These are phyloP conservation scores for Wickerhamomyces rabaulensis DNA, from an alignment of 805 yeast genomes.

Conservation along the genomic window DNA sequence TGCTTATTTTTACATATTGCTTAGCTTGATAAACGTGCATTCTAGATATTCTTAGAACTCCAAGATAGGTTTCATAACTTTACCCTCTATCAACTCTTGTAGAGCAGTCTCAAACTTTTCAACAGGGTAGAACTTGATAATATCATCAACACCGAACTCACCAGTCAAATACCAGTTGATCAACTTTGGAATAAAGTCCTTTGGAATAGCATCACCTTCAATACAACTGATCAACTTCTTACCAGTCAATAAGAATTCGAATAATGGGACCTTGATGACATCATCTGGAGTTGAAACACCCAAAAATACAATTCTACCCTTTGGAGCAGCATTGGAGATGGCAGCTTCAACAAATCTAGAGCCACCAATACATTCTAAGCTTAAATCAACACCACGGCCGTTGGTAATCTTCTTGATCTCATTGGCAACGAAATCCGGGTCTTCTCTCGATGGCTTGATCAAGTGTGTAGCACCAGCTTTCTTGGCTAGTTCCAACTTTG, in stretches of 20 bases:
- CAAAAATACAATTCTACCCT: not conserved
- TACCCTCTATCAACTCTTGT: not conserved
- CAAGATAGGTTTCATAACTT: not conserved
- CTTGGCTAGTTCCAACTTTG: constrained; percentile 58
- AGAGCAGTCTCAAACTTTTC: not conserved
- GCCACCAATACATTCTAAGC: constrained; percentile 9
- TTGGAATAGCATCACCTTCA: constrained; percentile 1
- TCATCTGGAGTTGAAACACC: not conserved
- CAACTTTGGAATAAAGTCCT: constrained; percentile 1
- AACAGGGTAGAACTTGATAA: not conserved
- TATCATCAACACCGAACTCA: not conserved
- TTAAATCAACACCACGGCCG: constrained; percentile 7
- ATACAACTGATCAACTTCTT: not conserved
- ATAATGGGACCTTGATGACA: not conserved
- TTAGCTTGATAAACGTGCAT: too few species aligned
- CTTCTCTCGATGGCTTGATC: constrained; percentile 23
- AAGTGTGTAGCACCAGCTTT: constrained; percentile 60
- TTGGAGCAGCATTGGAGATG: not conserved
- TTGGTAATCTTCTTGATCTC: constrained; percentile 7
- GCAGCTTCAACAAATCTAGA: constrained; percentile 2
- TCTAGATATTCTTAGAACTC: too few species aligned
- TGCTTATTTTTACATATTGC: too few species aligned
- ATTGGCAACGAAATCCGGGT: constrained; percentile 2
- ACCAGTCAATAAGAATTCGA: constrained; percentile 1
- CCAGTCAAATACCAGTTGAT: not conserved